Evolutionary conservation across 176 grass and related monocot species (phyloP), one percentile per base, ranked within the genome.

Genomic region (Oryza brachyantha): DNA sequence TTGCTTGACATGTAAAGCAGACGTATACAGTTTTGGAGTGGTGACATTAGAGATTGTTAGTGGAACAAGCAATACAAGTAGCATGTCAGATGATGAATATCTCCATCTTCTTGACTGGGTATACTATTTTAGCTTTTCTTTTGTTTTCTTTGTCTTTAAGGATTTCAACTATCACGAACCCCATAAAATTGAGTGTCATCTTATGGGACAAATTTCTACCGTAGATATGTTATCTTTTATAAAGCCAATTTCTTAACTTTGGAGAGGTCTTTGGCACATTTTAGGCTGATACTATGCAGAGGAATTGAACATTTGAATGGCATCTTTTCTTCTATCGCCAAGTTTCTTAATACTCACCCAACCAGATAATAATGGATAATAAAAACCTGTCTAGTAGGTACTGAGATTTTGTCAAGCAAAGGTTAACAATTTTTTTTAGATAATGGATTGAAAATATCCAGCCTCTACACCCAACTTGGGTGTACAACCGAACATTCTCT

Each of bases 31-130:
- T 55, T 97, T 93, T 28, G 93, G 93, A 59, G 90, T 97, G 28
- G 83, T 97, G 37, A 70, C 68, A 50, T 57, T 97, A 42, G 93
- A 93, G 85, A 77, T 93, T 78, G 93, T 93, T 67, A 93, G 93
- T 60, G 88, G 94, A 67, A 88, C 64, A 73, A 89, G 72, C 83
- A 97, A 89, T 78, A 79, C 71, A 21, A 93, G 66, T 83, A 91
- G 84, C 66, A 83, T 84, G 64, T 85, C 80, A 41, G 66, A 71
- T 76, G 86, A 97, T 22, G 86, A 93, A 70, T 89, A 87, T 64
- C 48, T 97, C 13, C 88, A 93, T 86, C 94, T 97, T 77, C 94
- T 97, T 78, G 91, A 97, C 78, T 87, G 63, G 94, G 93, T 97
- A 97, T 85, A 79, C 6, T 54, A 57, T 81, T 45, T 35, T 40